Base-by-base conservation (phyloP, 306 rosid species). In the Vigna hirtella region DNA sequence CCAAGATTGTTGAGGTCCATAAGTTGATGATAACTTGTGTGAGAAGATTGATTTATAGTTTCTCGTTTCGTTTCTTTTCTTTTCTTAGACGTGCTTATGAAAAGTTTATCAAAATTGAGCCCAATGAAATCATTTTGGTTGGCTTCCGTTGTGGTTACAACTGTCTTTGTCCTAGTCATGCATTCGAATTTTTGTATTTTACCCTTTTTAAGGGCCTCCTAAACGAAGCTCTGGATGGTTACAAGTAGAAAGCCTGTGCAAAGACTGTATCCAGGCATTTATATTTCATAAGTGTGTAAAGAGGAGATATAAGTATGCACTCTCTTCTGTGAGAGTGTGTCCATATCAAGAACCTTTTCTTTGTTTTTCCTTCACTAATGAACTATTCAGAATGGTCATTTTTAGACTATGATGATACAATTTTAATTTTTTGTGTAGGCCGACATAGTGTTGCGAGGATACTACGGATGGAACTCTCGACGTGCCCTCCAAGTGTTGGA, bases 401-500 rank as follows among this genome's bases (percentile, higher is more conserved):
- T 55, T 64, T 52, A 67, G 34, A 52, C 45, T 69, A 53, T 74
- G 70, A 67, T 24, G 32, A 45, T 62, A 47, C 50, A 36, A 26
- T 62, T 68, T 53, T 75, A 26, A 62, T 68, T 49, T 75, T 82
- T 30, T 28, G 52, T 91, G 82, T 74, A 95, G 98, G 98, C 97
- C 13, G 98, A 95, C 84, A 81, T 95, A 77, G 6, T 88, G 83
- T 20, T 87, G 66, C 87, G 98, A 67, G 98, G 98, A 45, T 95
- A 95, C 86, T 87, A 70, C 34, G 91, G 98, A 52, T 95, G 98
- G 98, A 95, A 95, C 74, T 95, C 98, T 13, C 79, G 90, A 18
- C 97, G 98, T 53, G 98, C 97, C 3, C 79, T 96, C 17, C 80
- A 91, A 80, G 90, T 96, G 81, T 90, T 96, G 4, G 63, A 87